Conservation (phyloP, 2,329 filamentous ascomycete species). For the Orbilia oligospora region DNA sequence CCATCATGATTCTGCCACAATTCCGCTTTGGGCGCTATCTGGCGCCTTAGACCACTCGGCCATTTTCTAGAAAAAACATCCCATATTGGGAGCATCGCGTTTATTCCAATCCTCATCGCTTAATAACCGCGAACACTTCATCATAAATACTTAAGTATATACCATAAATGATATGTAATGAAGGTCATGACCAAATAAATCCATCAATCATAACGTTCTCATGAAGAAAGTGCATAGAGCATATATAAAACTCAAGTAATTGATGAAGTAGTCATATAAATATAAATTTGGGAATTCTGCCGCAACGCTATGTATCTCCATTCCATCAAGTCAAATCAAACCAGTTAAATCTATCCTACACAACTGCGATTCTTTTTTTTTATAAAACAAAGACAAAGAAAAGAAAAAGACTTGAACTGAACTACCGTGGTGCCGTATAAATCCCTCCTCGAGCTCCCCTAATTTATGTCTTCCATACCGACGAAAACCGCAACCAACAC, state of each 20-base stretch:
- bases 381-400: not conserved
- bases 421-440: too few species aligned
- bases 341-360: slow-evolving; percentile 19
- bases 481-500: not conserved
- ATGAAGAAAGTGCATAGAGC: too few species aligned
- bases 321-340: not conserved
- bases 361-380: not conserved
- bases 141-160: too few species aligned
- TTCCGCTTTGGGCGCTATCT: slow-evolving; percentile 12
- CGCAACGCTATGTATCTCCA: slow-evolving; percentile 9
- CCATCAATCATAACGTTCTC: too few species aligned
- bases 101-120: not conserved
- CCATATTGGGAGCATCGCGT: slow-evolving; percentile 2
- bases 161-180: too few species aligned
- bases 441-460: not conserved
- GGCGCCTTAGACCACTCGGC: slow-evolving; percentile 42
- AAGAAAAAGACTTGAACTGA: too few species aligned
- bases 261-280: too few species aligned
- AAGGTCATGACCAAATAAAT: too few species aligned
- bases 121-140: not conserved
- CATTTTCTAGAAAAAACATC: slow-evolving; percentile 7
- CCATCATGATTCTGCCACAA: not conserved
- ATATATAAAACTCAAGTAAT: too few species aligned
- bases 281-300: too few species aligned
- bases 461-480: not conserved